These are phyloP conservation scores for Lepidium sativum DNA, from an alignment of 345 rosid species.

Conservation along the genomic window DNA sequence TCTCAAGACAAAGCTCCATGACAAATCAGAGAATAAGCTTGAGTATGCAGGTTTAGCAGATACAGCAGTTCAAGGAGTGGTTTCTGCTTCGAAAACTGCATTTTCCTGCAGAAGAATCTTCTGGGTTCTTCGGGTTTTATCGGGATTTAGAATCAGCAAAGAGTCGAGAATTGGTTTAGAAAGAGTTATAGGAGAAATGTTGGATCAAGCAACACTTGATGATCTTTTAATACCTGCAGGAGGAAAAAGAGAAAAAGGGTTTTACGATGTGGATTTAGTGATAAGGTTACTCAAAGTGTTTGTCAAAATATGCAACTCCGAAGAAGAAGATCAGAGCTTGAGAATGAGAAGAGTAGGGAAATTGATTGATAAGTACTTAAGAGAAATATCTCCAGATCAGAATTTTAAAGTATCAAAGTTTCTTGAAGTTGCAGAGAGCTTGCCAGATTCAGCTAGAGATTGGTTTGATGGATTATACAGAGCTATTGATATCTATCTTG, in stretches of 20 bases:
- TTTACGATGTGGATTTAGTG: constrained; percentile 56
- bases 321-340: constrained; percentile 12
- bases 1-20: constrained; percentile 38
- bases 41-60: constrained; percentile 41
- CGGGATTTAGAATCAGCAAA: constrained; percentile 42
- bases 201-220: constrained; percentile 71
- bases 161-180: constrained; percentile 51
- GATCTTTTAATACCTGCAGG: constrained; percentile 52
- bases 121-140: constrained; percentile 44
- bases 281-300: constrained; percentile 47
- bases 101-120: constrained; percentile 67
- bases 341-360: constrained; percentile 42
- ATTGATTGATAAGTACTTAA: constrained; percentile 50
- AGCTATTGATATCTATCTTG: constrained; percentile 70
- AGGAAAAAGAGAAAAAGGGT: constrained; percentile 33
- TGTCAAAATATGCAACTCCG: constrained; percentile 22
- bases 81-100: constrained; percentile 24
- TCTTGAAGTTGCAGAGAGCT: constrained; percentile 59
- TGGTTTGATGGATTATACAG: constrained; percentile 72
- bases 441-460: constrained; percentile 68
- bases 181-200: constrained; percentile 50
- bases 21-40: constrained; percentile 17
- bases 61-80: constrained; percentile 55
- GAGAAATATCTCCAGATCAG: constrained; percentile 74
- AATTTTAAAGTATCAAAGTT: constrained; percentile 54